These are phyloP conservation scores for Amphibolis antarctica DNA, from an alignment of 106 monocot genomes.

Conservation along the genomic window DNA sequence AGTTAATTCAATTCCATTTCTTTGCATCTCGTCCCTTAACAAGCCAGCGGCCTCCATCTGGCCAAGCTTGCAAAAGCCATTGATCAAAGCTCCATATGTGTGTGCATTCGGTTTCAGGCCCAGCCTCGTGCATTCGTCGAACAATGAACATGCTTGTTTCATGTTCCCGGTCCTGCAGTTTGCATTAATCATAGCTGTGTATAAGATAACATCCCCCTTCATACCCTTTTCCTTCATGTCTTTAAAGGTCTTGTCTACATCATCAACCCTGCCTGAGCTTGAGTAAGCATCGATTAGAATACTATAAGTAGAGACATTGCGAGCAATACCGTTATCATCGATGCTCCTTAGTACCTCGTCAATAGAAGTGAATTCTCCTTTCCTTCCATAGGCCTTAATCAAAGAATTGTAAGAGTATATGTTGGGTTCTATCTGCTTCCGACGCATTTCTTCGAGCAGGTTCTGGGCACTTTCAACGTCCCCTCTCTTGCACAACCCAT, in stretches of 20 bases:
- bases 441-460: slow-evolving; percentile 71
- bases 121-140: slow-evolving; percentile 52
- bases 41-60: slow-evolving; percentile 55
- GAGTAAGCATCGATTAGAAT: slow-evolving; percentile 39
- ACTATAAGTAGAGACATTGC: slow-evolving; percentile 39
- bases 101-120: slow-evolving; percentile 50
- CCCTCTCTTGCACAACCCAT: slow-evolving; percentile 49
- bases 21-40: slow-evolving; percentile 59
- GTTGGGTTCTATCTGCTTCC: slow-evolving; percentile 32
- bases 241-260: slow-evolving; percentile 41
- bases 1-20: slow-evolving; percentile 55
- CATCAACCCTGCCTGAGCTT: slow-evolving; percentile 22
- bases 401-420: slow-evolving; percentile 51
- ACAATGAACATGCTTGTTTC: slow-evolving; percentile 46
- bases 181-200: slow-evolving; percentile 61
- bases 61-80: slow-evolving; percentile 65
- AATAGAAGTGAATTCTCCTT: slow-evolving; percentile 28
- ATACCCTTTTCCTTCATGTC: slow-evolving; percentile 36
- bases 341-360: slow-evolving; percentile 22
- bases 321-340: slow-evolving; percentile 27
- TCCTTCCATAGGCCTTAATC: slow-evolving; percentile 35
- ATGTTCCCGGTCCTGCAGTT: slow-evolving; percentile 51
- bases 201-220: slow-evolving; percentile 37
- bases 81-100: slow-evolving; percentile 67
- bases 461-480: slow-evolving; percentile 28